A percentile compares a stretch with the other conserved stretches of the same genome.
Conservation (phyloP, 1,139 yeast genomes). For the Yamadazyma dushanensis region DNA sequence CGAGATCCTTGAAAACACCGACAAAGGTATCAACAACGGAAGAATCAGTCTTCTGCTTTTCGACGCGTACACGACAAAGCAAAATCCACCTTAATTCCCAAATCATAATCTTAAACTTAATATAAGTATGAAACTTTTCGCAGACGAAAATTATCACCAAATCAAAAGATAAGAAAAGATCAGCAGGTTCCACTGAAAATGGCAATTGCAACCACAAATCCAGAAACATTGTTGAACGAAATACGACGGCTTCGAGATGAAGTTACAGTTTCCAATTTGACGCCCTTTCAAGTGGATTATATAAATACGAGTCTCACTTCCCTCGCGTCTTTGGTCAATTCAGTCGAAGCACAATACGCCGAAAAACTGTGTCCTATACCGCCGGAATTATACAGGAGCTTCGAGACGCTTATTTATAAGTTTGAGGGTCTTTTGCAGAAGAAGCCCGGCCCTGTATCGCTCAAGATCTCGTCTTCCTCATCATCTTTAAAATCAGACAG, state of each 20-base stretch:
- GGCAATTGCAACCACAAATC: no score
- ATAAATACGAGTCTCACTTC: constrained; percentile 11
- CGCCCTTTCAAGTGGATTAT: constrained; percentile 14
- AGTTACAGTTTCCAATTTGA: constrained; percentile 2
- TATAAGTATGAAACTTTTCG: no score
- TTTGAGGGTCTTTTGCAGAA: constrained; percentile 1
- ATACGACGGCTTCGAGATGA: neutral
- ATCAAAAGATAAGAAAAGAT: no score
- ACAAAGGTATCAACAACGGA: constrained; percentile 60
- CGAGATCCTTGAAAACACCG: constrained; percentile 71
- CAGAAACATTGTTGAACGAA: neutral
- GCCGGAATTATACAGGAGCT: neutral
- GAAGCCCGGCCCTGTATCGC: neutral
- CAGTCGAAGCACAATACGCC: constrained; percentile 4
- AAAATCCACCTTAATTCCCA: constrained; percentile 63
- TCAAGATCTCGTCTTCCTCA: neutral
- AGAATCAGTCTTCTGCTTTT: constrained; percentile 72
- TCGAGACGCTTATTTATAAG: constrained; percentile 2
- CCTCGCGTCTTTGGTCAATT: constrained; percentile 6
- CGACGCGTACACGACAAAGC: constrained; percentile 69
- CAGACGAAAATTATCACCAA: no score
- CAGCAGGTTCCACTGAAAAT: no score
- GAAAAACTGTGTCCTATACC: neutral
- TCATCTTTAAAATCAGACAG: neutral
- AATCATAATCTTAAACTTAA: no score